Percentiles rank a stretch among this genome's conserved stretches.
Evolutionary conservation across 2,329 filamentous ascomycete genomes (phyloP).

Genomic region (Sporothrix mexicana): DNA sequence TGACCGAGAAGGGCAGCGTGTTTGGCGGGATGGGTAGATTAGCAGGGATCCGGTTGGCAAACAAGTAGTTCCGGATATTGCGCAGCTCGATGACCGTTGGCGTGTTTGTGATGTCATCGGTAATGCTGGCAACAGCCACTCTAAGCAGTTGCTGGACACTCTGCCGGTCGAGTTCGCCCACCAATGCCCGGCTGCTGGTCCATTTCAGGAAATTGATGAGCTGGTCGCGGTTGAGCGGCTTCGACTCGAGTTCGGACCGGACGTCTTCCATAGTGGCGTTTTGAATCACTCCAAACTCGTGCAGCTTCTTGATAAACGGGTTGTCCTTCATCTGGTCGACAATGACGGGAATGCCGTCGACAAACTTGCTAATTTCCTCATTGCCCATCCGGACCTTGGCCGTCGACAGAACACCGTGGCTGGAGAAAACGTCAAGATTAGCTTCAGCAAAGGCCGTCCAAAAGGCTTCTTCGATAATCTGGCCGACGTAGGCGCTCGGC

Average conservation of each 20-base stretch:
- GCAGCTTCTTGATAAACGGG: constrained; percentile 79
- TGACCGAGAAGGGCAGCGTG: constrained; percentile 85
- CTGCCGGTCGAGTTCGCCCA: constrained; percentile 72
- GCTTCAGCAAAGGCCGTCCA: constrained; percentile 88
- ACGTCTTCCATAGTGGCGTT: constrained; percentile 89
- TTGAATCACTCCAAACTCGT: constrained; percentile 83
- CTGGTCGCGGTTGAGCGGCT: constrained; percentile 79
- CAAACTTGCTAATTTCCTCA: constrained; percentile 71
- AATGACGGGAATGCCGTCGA: constrained; percentile 86
- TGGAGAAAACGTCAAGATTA: constrained; percentile 86
- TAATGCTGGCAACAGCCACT: constrained; percentile 76
- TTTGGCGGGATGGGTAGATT: constrained; percentile 79
- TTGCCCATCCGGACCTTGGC: constrained; percentile 78
- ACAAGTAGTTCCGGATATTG: constrained; percentile 75
- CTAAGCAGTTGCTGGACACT: constrained; percentile 75
- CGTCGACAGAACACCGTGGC: constrained; percentile 83
- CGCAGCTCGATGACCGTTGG: constrained; percentile 73
- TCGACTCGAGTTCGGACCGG: constrained; percentile 78
- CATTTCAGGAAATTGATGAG: constrained; percentile 83
- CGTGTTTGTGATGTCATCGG: constrained; percentile 45
- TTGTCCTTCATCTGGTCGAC: constrained; percentile 75
- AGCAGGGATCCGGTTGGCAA: constrained; percentile 78
- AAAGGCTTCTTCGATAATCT: constrained; percentile 91
- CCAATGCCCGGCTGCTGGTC: constrained; percentile 73
- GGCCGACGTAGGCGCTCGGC: constrained; percentile 80